Conservation (phyloP, 148 eudicot genomes). For the Chenopodium suecicum region DNA sequence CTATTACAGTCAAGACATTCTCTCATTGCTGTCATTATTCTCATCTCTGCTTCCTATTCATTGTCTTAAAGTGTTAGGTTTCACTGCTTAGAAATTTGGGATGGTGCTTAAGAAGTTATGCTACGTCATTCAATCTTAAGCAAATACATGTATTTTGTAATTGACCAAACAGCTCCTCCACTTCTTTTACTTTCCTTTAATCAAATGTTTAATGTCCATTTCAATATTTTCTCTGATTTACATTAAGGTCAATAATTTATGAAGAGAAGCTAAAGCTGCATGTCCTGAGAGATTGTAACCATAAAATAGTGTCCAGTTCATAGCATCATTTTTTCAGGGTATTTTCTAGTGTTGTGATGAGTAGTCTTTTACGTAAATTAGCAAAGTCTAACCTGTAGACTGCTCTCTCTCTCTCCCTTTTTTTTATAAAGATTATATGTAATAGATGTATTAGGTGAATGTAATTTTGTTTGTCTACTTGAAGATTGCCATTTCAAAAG, state of each 20-base stretch:
- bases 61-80: slow-evolving; percentile 2
- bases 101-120: not conserved
- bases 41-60: not conserved
- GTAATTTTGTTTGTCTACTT: not conserved
- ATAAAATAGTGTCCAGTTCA: not conserved
- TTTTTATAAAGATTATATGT: not conserved
- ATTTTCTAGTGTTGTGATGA: not conserved
- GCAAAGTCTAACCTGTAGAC: no score
- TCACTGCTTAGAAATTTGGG: not conserved
- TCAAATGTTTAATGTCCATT: not conserved
- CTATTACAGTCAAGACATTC: no score
- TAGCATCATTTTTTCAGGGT: not conserved
- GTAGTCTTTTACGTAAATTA: not conserved
- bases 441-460: not conserved
- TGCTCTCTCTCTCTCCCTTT: no score
- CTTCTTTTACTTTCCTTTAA: not conserved
- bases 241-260: not conserved
- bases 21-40: not conserved
- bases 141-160: not conserved
- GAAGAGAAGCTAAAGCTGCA: not conserved
- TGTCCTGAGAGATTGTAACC: not conserved
- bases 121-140: not conserved
- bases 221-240: not conserved
- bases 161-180: not conserved
- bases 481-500: not conserved